phyloP scores from a whole-genome alignment of 352 stramenopile genomes.

The Phytophthora pluvialis region DNA sequence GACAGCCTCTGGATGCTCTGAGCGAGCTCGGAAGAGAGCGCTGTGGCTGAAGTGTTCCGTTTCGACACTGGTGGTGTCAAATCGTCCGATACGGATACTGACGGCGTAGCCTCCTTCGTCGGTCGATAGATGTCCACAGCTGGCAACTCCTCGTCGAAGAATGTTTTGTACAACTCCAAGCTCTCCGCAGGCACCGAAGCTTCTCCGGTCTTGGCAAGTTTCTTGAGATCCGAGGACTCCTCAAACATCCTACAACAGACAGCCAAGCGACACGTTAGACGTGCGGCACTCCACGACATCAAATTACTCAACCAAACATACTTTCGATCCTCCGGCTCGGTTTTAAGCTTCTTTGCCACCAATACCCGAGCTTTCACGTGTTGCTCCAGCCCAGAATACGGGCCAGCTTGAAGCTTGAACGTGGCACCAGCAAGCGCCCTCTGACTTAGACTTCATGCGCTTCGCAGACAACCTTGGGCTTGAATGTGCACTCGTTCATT shows the following conservation, averaged over 20 bases:
- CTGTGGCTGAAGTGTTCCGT: conserved; percentile 32
- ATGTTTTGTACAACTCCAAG: conserved; percentile 83
- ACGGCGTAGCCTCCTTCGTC: conserved; percentile 1
- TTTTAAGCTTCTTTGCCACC: conserved; percentile 83
- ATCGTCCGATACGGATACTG: conserved; percentile 16
- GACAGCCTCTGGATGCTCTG: conserved; percentile 42
- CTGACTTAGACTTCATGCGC: conserved; percentile 45
- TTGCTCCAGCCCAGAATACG: conserved; percentile 84
- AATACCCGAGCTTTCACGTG: conserved; percentile 80
- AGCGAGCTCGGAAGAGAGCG: conserved; percentile 36
- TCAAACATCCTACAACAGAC: conserved; percentile 63
- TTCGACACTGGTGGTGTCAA: conserved; percentile 27
- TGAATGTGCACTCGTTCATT: conserved; percentile 71
- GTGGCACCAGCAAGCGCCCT: conserved; percentile 65
- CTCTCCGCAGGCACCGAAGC: conserved; percentile 66
- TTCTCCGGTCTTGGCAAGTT: conserved; percentile 56
- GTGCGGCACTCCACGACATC: too few species aligned
- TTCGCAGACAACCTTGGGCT: conserved; percentile 64
- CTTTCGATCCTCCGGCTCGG: conserved; percentile 62
- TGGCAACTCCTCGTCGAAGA: conserved; percentile 76
- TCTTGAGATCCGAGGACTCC: conserved; percentile 73
- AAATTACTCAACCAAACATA: conserved; percentile 36
- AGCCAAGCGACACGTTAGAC: too few species aligned
- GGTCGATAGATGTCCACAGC: conserved; percentile 57
- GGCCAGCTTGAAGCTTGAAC: conserved; percentile 79